A percentile compares a stretch with the other conserved stretches of the same genome.
Evolutionary conservation across 495 filamentous ascomycete genomes (phyloP).

Genomic region (Neurospora sp.): DNA sequence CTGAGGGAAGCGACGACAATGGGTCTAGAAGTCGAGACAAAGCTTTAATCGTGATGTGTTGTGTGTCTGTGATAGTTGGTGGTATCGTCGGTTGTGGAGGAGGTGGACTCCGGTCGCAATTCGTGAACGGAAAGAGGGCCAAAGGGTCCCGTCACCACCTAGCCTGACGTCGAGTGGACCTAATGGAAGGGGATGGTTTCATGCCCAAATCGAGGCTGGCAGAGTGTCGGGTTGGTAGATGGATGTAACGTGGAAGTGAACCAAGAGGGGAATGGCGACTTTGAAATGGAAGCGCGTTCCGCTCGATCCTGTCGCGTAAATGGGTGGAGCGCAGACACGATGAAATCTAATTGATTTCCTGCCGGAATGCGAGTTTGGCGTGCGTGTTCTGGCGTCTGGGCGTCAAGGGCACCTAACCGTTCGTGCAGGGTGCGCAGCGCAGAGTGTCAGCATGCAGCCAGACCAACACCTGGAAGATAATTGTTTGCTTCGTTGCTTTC

Average conservation of each 20-base stretch:
- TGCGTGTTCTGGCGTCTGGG: not conserved
- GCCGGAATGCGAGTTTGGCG: not conserved
- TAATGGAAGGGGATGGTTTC: constrained; percentile 25
- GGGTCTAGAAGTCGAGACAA: not conserved
- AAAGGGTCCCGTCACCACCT: constrained; percentile 7
- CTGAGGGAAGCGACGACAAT: constrained; percentile 4
- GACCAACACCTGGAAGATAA: not conserved
- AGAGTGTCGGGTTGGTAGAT: constrained; percentile 1
- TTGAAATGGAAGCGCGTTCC: not conserved
- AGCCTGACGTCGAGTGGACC: constrained; percentile 5
- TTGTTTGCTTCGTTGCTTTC: not conserved
- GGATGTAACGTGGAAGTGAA: not conserved
- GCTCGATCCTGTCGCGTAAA: not conserved
- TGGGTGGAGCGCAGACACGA: not conserved
- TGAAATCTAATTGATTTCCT: not conserved
- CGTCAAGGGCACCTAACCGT: not conserved
- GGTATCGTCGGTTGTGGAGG: not conserved
- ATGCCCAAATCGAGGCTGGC: constrained; percentile 20
- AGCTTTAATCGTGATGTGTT: not conserved
- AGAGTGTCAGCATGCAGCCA: not conserved
- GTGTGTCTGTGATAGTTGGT: not conserved
- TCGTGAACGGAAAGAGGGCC: too few species aligned
- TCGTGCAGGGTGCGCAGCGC: not conserved
- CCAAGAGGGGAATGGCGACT: not conserved
- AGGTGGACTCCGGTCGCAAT: not conserved